Base-by-base conservation (phyloP, 495 filamentous ascomycete genomes). In the Lasiosphaeria hispida region DNA sequence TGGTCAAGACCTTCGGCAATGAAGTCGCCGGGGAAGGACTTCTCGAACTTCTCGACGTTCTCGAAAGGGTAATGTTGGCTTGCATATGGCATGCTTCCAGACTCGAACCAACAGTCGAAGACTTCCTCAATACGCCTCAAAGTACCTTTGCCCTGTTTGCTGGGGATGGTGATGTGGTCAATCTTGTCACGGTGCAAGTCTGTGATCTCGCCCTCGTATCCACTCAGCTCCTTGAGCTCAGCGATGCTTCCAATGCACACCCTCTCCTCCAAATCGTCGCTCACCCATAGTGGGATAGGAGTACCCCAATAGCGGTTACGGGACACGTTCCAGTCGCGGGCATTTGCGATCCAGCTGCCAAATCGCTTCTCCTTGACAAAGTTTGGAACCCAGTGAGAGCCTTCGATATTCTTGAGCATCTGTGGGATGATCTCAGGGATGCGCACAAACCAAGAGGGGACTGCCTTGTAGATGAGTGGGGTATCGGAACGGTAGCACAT, bases 301-400 rank as follows among this genome's bases (percentile, higher is more conserved):
- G 94, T 97, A 58, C 94, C 94, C 94, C 94, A 98, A 72, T 96
- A 98, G 52, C 94, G 83, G 71, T 96, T 97, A 40, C 94, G 82
- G 44, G 91, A 95, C 38, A 98, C 87, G 71, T 96, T 96, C 94
- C 94, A 98, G 74, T 98, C 94, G 41, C 89, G 85, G n/a, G 94
- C 91, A 69, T 93, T 96, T 37, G 82, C 77, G 57, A 73, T 68
- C 70, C 70, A 73, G 63, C 67, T 78, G 7, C 85, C 81, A 66
- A 98, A 98, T 33, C 94, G 82, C 55, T 87, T 88, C 58, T 97
- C 92, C 72, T 96, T 97, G 41, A 98, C 91, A 61, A 90, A 89
- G 1, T 81, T 84, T 1, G 94, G 94, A 10, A 96, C 93, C 94
- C 94, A 98, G 68, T 96, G 91, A 3, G 93, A 94, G 9, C 82